A percentile compares a stretch with the other conserved stretches of the same genome.
Conservation (phyloP, 306 rosid genomes). For the Rosa rugosa region DNA sequence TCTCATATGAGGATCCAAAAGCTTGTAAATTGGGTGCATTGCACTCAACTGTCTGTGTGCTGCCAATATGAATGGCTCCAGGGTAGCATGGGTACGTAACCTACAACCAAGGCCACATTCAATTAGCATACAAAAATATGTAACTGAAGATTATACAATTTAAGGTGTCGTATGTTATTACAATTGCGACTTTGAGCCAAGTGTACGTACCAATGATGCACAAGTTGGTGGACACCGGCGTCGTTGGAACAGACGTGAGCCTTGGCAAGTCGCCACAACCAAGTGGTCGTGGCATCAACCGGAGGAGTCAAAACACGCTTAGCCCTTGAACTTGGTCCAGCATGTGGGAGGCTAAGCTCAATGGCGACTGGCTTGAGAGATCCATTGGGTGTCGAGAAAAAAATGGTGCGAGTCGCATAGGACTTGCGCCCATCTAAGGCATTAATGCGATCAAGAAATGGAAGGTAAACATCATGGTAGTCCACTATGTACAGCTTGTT, state of each 20-base stretch:
- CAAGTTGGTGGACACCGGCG: conserved; percentile 95
- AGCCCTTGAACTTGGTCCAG: conserved; percentile 52
- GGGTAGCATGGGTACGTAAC: conserved; percentile 78
- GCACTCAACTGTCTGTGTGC: conserved; percentile 92
- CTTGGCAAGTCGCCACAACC: conserved; percentile 95
- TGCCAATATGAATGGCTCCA: conserved; percentile 83
- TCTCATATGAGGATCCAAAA: conserved; percentile 95
- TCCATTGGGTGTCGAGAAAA: conserved; percentile 58
- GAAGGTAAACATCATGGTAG: conserved; percentile 82
- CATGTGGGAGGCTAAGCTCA: conserved; percentile 80
- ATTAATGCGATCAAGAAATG: conserved; percentile 77
- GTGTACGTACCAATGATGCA: conserved; percentile 77
- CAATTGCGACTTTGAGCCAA: neutral
- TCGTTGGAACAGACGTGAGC: conserved; percentile 88
- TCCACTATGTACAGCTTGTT: conserved; percentile 74
- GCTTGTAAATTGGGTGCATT: conserved; percentile 85
- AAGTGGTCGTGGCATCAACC: conserved; percentile 70
- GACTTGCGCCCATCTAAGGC: conserved; percentile 87
- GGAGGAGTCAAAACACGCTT: conserved; percentile 75
- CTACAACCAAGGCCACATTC: conserved; percentile 31
- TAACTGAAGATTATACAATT: neutral
- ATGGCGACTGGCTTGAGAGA: conserved; percentile 87
- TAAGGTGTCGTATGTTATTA: neutral
- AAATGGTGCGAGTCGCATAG: conserved; percentile 82
- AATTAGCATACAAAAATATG: neutral